phyloP scores from a whole-genome alignment of 129 eudicot genomes.

The Mikania micrantha region DNA sequence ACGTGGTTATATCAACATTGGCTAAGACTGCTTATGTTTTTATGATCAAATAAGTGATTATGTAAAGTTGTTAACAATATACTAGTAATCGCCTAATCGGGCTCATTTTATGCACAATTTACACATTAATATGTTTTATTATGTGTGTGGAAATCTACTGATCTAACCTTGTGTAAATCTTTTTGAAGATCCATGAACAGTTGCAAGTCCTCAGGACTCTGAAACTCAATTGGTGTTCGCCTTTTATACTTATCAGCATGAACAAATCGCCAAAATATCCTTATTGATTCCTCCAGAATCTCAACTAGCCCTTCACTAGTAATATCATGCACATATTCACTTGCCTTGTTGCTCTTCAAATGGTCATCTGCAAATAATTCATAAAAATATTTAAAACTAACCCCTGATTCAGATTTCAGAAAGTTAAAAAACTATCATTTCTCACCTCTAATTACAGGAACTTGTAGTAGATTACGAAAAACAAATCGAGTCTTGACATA shows the following conservation, averaged over 20 bases:
- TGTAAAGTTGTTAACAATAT: no score
- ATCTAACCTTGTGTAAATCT: slow-evolving; percentile 59
- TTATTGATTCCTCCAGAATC: slow-evolving; percentile 78
- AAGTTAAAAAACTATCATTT: neutral
- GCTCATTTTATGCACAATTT: no score
- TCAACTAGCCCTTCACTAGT: slow-evolving; percentile 72
- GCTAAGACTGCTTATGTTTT: no score
- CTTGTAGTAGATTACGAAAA: slow-evolving; percentile 78
- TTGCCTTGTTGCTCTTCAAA: slow-evolving; percentile 37
- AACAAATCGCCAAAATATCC: slow-evolving; percentile 74
- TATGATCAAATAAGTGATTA: no score
- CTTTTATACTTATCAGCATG: slow-evolving; percentile 58
- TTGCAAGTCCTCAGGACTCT: slow-evolving; percentile 48
- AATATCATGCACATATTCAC: slow-evolving; percentile 35
- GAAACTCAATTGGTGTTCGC: slow-evolving; percentile 40
- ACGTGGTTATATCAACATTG: no score
- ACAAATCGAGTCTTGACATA: slow-evolving; percentile 66
- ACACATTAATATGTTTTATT: no score
- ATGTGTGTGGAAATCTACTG: neutral
- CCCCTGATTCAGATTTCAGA: neutral
- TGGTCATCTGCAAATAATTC: slow-evolving; percentile 47
- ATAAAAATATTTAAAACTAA: neutral
- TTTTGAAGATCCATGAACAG: slow-evolving; percentile 50
- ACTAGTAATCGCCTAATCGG: no score
- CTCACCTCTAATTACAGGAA: slow-evolving; percentile 87